Percentiles rank a stretch among this genome's conserved stretches.
phyloP scores from a whole-genome alignment of 2,329 filamentous ascomycete species.

The Fusarium sp. region DNA sequence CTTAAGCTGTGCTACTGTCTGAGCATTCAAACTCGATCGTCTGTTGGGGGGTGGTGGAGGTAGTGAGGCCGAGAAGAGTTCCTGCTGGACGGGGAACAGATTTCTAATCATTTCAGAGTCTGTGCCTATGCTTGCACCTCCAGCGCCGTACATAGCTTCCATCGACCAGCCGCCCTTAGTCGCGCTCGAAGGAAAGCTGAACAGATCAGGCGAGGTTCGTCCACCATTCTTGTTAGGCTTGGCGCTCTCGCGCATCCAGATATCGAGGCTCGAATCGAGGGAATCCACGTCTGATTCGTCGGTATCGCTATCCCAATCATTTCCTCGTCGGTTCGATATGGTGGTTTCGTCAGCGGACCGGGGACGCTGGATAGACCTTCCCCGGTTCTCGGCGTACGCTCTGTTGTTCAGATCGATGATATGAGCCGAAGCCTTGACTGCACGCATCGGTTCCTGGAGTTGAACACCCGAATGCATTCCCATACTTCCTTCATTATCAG shows the following conservation, averaged over 20 bases:
- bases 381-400: conserved; percentile 29
- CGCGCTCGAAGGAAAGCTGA: conserved; percentile 57
- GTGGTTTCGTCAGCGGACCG: conserved; percentile 58
- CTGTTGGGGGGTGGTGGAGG: conserved; percentile 60
- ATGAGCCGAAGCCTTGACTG: conserved; percentile 27
- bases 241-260: conserved; percentile 65
- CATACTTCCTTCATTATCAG: conserved; percentile 27
- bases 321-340: conserved; percentile 49
- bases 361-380: conserved; percentile 49
- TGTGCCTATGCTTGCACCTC: conserved; percentile 33
- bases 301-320: conserved; percentile 56
- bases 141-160: conserved; percentile 56
- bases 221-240: conserved; percentile 47
- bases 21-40: conserved; percentile 62
- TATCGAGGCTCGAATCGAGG: conserved; percentile 60
- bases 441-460: conserved; percentile 21
- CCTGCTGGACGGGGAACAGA: conserved; percentile 53
- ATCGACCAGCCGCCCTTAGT: conserved; percentile 55
- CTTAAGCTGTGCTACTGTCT: conserved; percentile 46
- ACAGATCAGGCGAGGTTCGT: conserved; percentile 60
- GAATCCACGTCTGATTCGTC: conserved; percentile 54
- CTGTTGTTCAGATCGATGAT: conserved; percentile 35
- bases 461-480: conserved; percentile 31
- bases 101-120: conserved; percentile 55
- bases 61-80: conserved; percentile 48